Base-by-base conservation (phyloP, 2,329 filamentous ascomycete genomes). In the Arachnomyces sp. region DNA sequence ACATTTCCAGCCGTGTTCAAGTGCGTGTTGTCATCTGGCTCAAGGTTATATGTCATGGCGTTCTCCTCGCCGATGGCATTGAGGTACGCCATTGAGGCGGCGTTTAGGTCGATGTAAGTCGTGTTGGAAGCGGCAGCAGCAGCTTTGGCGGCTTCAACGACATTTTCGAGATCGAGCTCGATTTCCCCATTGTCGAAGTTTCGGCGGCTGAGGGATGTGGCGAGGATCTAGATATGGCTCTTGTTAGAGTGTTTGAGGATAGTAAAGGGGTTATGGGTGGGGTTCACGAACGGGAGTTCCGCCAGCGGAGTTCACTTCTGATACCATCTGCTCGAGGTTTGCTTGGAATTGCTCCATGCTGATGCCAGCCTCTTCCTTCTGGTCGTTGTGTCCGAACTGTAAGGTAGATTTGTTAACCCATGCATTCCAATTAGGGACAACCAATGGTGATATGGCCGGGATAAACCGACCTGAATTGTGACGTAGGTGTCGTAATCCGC, bases 321-420 rank as follows among this genome's bases (percentile, higher is more conserved):
- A 47, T 6, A 64, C 68, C 37, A 73, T 71, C 2, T 48, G 55
- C 30, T 66, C 64, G 1, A 81, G 63, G 34, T 79, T 77, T 1
- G 56, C 56, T 39, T 69, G 63, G 56, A 71, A 81, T 25, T 25
- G 20, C 9, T 25, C 20, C 4, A 75, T 52, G 0, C 63, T 59
- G 36, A 80, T 61, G 34, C 65, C 65, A 1, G 63, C 65, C 0
- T 57, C 61, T 1, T 63, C 42, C 47, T 77, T 79, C 49, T 74
- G 76, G 52, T 81, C 77, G 43, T 81, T 81, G 54, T 81, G 76
- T 3, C 77, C 77, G 44, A 79, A 80, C 65, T 79, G 67, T 25
- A 25, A 5, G 20, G 5, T 5, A 25, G 5, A 25, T 25, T 25
- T 25, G 5, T 5, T 25, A 9, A 25, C 9, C 20, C 5, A 9